Base-by-base conservation (phyloP, 495 filamentous ascomycete genomes). In the Aspergillus ostianus region DNA sequence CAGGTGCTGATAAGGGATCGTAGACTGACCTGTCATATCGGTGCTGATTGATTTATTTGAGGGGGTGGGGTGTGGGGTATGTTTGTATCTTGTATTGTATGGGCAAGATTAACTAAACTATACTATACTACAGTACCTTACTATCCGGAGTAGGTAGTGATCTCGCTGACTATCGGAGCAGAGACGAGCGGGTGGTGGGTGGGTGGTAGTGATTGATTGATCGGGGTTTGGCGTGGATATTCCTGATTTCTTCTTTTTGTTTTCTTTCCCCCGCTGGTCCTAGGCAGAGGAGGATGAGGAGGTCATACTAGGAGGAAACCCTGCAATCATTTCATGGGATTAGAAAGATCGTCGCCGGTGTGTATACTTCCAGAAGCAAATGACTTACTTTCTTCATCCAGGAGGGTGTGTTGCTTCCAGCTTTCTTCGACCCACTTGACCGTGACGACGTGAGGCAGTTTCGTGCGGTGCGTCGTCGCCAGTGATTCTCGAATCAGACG, bases 351-450 rank as follows among this genome's bases (percentile, higher is more conserved):
- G 9, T 41, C 36, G 10, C 13, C 36, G 2, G 10, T 13, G 36
- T 13, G 36, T 41, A 17, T 32, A 32, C 8, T 0, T 2, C 10
- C 8, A 12, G n/a, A 13, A 18, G 20, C 29, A 8, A 18, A 32
- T 26, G 15, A 60, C 65, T 58, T 63, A 68, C 77, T 58, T 52
- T 92, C 90, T 82, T 97, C 94, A 68, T 97, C 92, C 55, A 98
- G 65, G 48, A 90, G 61, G 8, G 93, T 96, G 57, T 80, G 80
- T 71, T 91, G 87, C 58, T 74, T 74, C 90, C 93, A 95, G 65
- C 90, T 89, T 58, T 91, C 84, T 52, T 85, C 80, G 1, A 97
- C 75, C 94, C 94, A 98, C 19, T 79, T 76, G 23, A 76, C 62
- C 2, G 73, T 84, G 13, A 97, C 89, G 23, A 96, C 72, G 64